A percentile compares a stretch with the other conserved stretches of the same genome.
These are phyloP conservation scores for Daldinia concentrica DNA, from an alignment of 495 filamentous ascomycete species.

Conservation along the genomic window DNA sequence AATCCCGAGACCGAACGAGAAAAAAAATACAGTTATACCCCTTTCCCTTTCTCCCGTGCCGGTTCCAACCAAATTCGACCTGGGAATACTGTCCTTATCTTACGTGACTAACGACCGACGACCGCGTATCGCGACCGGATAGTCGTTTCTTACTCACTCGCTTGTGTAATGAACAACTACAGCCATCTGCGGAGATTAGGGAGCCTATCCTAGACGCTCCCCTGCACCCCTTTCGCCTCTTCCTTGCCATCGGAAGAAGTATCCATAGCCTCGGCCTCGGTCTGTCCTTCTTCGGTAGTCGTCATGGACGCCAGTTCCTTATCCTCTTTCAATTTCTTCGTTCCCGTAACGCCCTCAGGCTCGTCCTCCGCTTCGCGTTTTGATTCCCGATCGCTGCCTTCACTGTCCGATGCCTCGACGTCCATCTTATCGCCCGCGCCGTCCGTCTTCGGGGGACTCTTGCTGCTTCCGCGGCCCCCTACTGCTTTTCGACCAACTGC, in stretches of 20 bases:
- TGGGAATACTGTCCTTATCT: not conserved
- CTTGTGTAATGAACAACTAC: not conserved
- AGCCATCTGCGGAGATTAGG: not conserved
- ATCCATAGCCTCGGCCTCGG: conserved; percentile 16
- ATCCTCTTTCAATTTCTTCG: conserved; percentile 54
- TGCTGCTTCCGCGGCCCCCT: conserved; percentile 13
- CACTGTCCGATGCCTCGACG: not conserved
- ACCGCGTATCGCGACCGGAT: not conserved
- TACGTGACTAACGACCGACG: not conserved
- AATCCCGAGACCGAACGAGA: conserved; percentile 3
- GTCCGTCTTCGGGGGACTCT: conserved; percentile 15
- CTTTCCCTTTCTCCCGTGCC: not conserved
- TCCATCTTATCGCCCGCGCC: conserved; percentile 27
- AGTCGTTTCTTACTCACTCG: not conserved
- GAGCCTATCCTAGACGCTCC: not conserved
- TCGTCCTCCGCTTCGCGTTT: conserved; percentile 59
- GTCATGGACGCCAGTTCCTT: not conserved
- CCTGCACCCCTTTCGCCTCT: not conserved
- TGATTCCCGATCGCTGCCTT: conserved; percentile 39
- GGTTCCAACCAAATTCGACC: not conserved
- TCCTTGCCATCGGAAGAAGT: conserved; percentile 35
- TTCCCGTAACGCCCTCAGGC: conserved; percentile 42
- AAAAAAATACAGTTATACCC: conserved; percentile 2
- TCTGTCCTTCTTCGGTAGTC: not conserved
- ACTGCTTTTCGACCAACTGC: conserved; percentile 57